phyloP scores from a whole-genome alignment of 2,329 filamentous ascomycete genomes.

The Monascus ruber region DNA sequence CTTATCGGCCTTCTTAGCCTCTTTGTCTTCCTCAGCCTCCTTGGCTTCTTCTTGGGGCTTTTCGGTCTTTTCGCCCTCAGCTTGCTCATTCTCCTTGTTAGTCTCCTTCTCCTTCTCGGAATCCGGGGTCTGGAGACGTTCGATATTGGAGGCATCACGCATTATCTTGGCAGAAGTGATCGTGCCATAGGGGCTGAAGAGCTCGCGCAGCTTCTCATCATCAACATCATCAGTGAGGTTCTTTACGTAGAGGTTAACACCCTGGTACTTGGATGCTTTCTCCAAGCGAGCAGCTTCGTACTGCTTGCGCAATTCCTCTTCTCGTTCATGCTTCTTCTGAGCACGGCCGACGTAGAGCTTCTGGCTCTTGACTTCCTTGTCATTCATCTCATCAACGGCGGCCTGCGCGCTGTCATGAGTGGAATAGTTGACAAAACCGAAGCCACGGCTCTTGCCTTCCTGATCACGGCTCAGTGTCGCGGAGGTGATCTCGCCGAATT shows the following conservation, averaged over 20 bases:
- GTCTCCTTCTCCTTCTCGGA: constrained; percentile 43
- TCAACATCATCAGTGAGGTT: constrained; percentile 95
- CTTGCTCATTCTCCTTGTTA: constrained; percentile 38
- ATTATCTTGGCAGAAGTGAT: constrained; percentile 99
- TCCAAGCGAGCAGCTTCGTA: constrained; percentile 95
- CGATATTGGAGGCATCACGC: constrained; percentile 58
- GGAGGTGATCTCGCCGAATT: constrained; percentile 87
- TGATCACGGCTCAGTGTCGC: constrained; percentile 81
- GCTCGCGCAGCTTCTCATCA: constrained; percentile 90
- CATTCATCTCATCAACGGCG: constrained; percentile 86
- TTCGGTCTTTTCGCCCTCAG: constrained; percentile 36
- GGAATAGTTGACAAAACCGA: constrained; percentile 92
- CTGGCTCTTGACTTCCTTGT: constrained; percentile 84
- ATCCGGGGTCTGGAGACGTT: constrained; percentile 34
- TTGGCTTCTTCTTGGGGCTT: constrained; percentile 35
- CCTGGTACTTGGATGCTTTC: constrained; percentile 99
- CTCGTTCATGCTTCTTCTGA: constrained; percentile 99
- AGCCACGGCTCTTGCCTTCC: constrained; percentile 89
- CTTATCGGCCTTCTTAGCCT: constrained; percentile 47
- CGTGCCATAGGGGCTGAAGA: constrained; percentile 82
- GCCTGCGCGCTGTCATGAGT: constrained; percentile 76
- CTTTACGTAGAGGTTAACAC: constrained; percentile 99
- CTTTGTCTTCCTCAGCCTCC: constrained; percentile 44
- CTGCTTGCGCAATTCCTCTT: constrained; percentile 97
- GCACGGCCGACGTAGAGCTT: constrained; percentile 96